A percentile compares a stretch with the other conserved stretches of the same genome.
phyloP scores from a whole-genome alignment of 2,329 filamentous ascomycete genomes.

The Xylariales sp. region DNA sequence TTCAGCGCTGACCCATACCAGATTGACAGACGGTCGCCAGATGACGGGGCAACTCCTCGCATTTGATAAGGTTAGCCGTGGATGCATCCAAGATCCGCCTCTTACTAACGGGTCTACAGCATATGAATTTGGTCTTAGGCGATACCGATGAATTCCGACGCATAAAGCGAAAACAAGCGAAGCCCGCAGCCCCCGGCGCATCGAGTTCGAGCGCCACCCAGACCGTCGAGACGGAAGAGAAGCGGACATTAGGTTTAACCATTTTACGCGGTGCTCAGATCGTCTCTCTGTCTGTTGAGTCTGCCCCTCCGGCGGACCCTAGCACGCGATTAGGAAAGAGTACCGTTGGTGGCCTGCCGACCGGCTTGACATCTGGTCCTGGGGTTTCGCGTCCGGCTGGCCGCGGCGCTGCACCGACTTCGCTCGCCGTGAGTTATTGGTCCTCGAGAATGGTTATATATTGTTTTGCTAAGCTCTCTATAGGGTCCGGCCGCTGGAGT shows the following conservation, averaged over 20 bases:
- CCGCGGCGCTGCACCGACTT: slow-evolving; percentile 79
- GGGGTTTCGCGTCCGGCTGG: slow-evolving; percentile 93
- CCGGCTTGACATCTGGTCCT: slow-evolving; percentile 82
- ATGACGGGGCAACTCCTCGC: slow-evolving; percentile 99
- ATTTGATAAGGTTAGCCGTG: slow-evolving; percentile 84
- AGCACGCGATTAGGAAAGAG: slow-evolving; percentile 86
- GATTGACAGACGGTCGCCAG: slow-evolving; percentile 88
- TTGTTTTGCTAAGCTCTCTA: slow-evolving; percentile 41
- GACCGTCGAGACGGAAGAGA: slow-evolving; percentile 91
- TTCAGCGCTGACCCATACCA: slow-evolving; percentile 34
- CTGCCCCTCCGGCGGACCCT: slow-evolving; percentile 93
- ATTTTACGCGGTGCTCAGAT: slow-evolving; percentile 96
- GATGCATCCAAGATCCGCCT: slow-evolving; percentile 1
- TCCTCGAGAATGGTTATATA: not conserved
- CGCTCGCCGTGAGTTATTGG: slow-evolving; percentile 73
- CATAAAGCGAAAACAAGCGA: slow-evolving; percentile 85
- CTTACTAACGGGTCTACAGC: slow-evolving; percentile 62
- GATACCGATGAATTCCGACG: slow-evolving; percentile 98
- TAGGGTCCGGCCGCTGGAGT: slow-evolving; percentile 87
- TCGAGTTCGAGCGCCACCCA: slow-evolving; percentile 68
- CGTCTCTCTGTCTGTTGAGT: slow-evolving; percentile 94
- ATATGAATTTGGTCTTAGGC: slow-evolving; percentile 99
- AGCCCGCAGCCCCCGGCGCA: slow-evolving; percentile 73
- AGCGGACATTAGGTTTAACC: slow-evolving; percentile 93
- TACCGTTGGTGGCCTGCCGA: slow-evolving; percentile 74